Conservation (phyloP, 2,329 filamentous ascomycete species). For the Colletotrichum sidae region DNA sequence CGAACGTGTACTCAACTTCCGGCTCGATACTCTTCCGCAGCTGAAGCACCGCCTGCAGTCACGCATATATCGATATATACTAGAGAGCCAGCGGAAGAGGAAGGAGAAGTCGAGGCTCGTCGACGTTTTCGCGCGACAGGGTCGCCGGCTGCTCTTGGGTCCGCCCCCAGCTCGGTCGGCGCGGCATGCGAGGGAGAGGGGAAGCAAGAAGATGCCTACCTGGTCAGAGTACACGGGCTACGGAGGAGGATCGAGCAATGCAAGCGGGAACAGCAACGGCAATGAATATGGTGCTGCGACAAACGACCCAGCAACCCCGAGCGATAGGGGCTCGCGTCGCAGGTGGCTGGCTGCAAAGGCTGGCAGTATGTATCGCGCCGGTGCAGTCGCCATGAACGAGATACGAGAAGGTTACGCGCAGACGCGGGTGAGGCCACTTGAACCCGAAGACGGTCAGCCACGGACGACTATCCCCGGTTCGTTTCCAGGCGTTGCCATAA, state of each 20-base stretch:
- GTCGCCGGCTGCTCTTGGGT: slow-evolving; percentile 60
- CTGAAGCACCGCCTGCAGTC: slow-evolving; percentile 79
- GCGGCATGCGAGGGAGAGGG: slow-evolving; percentile 46
- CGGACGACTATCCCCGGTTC: slow-evolving; percentile 73
- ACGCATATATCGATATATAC: slow-evolving; percentile 79
- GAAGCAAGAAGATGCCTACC: slow-evolving; percentile 39
- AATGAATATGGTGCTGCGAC: slow-evolving; percentile 41
- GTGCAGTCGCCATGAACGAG: slow-evolving; percentile 68
- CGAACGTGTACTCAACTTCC: slow-evolving; percentile 76
- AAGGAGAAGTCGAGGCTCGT: slow-evolving; percentile 60
- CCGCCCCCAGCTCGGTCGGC: slow-evolving; percentile 43
- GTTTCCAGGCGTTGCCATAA: slow-evolving; percentile 87
- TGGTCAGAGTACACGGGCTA: slow-evolving; percentile 36
- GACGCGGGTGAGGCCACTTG: slow-evolving; percentile 55
- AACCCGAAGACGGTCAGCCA: slow-evolving; percentile 47
- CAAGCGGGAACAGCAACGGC: slow-evolving; percentile 9
- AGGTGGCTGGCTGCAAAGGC: slow-evolving; percentile 79
- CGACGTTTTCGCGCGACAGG: slow-evolving; percentile 54
- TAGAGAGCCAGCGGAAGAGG: slow-evolving; percentile 71
- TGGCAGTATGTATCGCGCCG: slow-evolving; percentile 66
- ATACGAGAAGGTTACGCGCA: slow-evolving; percentile 70
- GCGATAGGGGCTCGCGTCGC: slow-evolving; percentile 78
- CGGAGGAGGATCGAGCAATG: slow-evolving; percentile 23
- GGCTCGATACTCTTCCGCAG: slow-evolving; percentile 78
- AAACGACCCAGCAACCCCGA: slow-evolving; percentile 45